Base-by-base conservation (phyloP, 257 asterid genomes). In the Catharanthus roseus region DNA sequence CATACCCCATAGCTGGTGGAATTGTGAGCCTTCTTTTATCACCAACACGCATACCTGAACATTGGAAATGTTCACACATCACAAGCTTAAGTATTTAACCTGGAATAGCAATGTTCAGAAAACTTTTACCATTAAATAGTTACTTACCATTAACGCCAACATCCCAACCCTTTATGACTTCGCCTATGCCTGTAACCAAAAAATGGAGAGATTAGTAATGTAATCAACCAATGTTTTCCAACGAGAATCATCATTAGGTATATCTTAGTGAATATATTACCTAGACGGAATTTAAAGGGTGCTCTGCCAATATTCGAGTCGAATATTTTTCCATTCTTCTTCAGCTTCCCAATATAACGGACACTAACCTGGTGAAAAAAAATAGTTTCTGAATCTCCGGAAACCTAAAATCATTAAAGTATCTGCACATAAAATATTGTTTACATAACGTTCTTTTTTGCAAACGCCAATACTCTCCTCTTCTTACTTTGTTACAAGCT, bases 1-100 rank as follows among this genome's bases (percentile, higher is more conserved):
- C 86, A 69, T 91, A 91, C 99, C 97, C 99, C 99, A 95, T 95
- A 51, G 87, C 87, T 33, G 99, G 99, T 74, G 99, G 97, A 80
- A 95, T 88, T 31, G 95, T 91, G 47, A 95, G 85, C 74, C 97
- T 87, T 78, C 97, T 82, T 82, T 88, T 95, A 85, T 95, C 97
- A 56, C 99, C 99, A 19, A 86, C 55, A 11, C 97, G 97, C 99
- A 95, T 95, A 69, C 99, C 97, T 95, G 88, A 67, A 45, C 69
- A 68, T 69, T 65, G 62, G 80, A 75, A 10, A 38, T n/a, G 5
- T 75, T 44, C 10, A 67, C 10, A 67, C 65, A 74, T 50, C 61
- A 8, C 45, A 44, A 39, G 13, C 51, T 28, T 62, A 74, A 51
- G 44, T 16, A 54, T 44, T 24, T 41, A 13, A 53, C n/a, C n/a